Base-by-base conservation (phyloP, 2,329 filamentous ascomycete species). In the Penicillium sp. region DNA sequence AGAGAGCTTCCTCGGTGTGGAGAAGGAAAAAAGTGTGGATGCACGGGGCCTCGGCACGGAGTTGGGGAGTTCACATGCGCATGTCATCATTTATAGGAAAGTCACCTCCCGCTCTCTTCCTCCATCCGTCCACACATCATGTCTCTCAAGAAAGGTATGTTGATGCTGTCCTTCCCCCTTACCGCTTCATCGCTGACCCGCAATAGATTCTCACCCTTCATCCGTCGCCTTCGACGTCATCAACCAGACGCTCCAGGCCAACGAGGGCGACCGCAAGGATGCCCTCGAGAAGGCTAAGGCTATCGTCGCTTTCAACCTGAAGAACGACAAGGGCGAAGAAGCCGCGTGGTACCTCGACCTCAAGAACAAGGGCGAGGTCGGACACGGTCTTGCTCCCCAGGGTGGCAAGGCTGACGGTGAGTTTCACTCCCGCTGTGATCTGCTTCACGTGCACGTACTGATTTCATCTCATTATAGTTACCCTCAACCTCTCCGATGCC, bases 311-410 rank as follows among this genome's bases (percentile, higher is more conserved):
- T 97, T 99, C 79, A 91, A 85, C 50, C 81, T 99, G 63, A 97
- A 96, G 83, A 99, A 99, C 83, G 76, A 80, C 54, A 82, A 82
- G 22, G 91, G 90, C 66, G 84, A 92, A 74, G 87, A 86, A 55
- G 86, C 90, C 68, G 89, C 85, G 77, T 99, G 94, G 94, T 85
- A 95, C 79, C 90, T 99, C 65, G 94, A 99, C 74, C 85, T 99
- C 58, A 97, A 97, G 83, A 84, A 95, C 69, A 88, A 87, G 58
- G 94, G 94, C 60, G 83, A 83, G 52, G 92, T 96, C 40, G 88
- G 83, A 66, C 88, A 88, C 71, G 94, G 94, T 52, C 72, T 83
- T 24, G 83, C 83, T 31, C 84, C 85, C 11, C 73, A 75, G 50
- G 88, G 88, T 65, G 84, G 83, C 64, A 96, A 97, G 80, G 87